A percentile compares a stretch with the other conserved stretches of the same genome.
Evolutionary conservation across 2,329 filamentous ascomycete genomes (phyloP).

Genomic region (Arthrinium puccinioides): DNA sequence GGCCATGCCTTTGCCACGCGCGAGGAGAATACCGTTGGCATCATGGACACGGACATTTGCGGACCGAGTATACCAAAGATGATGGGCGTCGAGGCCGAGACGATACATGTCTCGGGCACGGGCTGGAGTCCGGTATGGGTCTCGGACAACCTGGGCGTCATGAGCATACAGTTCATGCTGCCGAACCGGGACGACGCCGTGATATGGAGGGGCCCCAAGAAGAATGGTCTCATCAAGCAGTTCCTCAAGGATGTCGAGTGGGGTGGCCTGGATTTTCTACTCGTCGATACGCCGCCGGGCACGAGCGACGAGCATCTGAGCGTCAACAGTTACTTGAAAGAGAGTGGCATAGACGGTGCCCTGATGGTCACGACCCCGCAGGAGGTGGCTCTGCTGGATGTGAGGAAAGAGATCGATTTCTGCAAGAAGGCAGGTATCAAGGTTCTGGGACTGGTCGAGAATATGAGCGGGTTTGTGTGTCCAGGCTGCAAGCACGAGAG

Average conservation of each 20-base stretch:
- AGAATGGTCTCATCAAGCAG: conserved; percentile 96
- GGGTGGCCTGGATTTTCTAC: conserved; percentile 87
- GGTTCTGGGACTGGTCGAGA: conserved; percentile 87
- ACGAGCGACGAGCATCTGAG: conserved; percentile 93
- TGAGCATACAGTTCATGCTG: conserved; percentile 98
- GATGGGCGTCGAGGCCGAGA: conserved; percentile 94
- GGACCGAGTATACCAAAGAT: conserved; percentile 96
- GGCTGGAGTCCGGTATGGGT: conserved; percentile 98
- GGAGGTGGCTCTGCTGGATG: conserved; percentile 85
- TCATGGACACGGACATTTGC: conserved; percentile 98
- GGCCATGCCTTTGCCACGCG: conserved; percentile 84
- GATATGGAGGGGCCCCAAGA: conserved; percentile 97
- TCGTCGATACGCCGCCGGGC: conserved; percentile 93
- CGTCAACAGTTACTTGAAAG: conserved; percentile 85
- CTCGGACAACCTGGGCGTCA: conserved; percentile 85
- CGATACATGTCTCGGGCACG: conserved; percentile 79
- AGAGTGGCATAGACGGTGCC: conserved; percentile 87
- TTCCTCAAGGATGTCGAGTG: conserved; percentile 97
- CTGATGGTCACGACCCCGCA: conserved; percentile 92
- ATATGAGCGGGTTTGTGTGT: conserved; percentile 97
- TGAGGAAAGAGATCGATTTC: conserved; percentile 96
- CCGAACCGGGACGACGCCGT: conserved; percentile 90
- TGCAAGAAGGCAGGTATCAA: conserved; percentile 89
- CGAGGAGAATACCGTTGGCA: conserved; percentile 70
- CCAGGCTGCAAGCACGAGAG: conserved; percentile 77